Conservation (phyloP, 768 basidiomycete species). For the Agrocybe chaxingu region DNA sequence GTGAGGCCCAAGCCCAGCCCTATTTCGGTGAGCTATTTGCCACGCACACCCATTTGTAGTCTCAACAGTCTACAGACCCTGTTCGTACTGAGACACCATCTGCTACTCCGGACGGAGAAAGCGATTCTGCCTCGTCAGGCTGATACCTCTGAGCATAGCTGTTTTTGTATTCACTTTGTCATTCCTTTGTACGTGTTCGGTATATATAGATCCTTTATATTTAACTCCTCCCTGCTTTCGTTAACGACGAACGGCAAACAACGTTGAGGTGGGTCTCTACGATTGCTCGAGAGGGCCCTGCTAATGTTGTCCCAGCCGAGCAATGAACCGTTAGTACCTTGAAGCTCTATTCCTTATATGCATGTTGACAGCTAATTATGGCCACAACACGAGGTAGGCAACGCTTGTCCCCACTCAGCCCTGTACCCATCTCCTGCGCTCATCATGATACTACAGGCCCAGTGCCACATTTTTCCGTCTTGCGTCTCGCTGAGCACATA, state of each 20-base stretch:
- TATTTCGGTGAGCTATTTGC: constrained; percentile 70
- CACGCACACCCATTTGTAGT: constrained; percentile 9
- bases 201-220: constrained; percentile 35
- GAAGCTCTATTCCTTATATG: too few relatives aligned
- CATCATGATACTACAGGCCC: too few relatives aligned
- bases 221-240: constrained; percentile 16
- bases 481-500: neutral
- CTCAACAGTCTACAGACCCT: constrained; percentile 47
- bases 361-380: neutral
- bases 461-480: too few relatives aligned
- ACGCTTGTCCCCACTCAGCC: constrained; percentile 2
- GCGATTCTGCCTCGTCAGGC: constrained; percentile 53
- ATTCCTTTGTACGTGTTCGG: constrained; percentile 28
- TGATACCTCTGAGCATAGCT: constrained; percentile 23
- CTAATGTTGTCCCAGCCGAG: constrained; percentile 4
- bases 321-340: too few relatives aligned
- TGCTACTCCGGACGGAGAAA: constrained; percentile 56
- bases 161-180: constrained; percentile 21
- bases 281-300: constrained; percentile 8
- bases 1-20: constrained; percentile 88
- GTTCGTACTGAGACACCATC: constrained; percentile 48
- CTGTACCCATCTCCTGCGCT: constrained; percentile 10
- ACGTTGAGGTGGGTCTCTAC: constrained; percentile 14
- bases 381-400: constrained; percentile 19
- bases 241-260: constrained; percentile 7